Percentiles rank a stretch among this genome's conserved stretches.
phyloP scores from a whole-genome alignment of 2,329 filamentous ascomycete genomes.

The Emericellopsis atlantica region DNA sequence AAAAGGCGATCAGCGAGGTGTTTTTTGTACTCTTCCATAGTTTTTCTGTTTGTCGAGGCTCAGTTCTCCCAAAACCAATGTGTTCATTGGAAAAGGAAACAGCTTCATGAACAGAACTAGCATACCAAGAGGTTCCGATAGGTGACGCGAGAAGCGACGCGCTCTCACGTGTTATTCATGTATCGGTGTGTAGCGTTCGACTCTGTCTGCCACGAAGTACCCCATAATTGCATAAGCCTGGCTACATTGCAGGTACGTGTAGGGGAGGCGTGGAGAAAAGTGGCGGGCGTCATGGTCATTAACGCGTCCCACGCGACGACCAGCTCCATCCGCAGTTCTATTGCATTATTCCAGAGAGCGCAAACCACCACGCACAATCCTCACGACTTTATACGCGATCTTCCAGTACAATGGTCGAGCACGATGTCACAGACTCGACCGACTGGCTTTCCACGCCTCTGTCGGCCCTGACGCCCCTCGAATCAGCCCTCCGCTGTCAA shows the following conservation, averaged over 20 bases:
- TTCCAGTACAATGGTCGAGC: conserved; percentile 13
- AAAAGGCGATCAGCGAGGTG: conserved; percentile 67
- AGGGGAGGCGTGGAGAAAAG: too few relatives aligned
- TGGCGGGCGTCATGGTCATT: conserved; percentile 1
- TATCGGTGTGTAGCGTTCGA: too few relatives aligned
- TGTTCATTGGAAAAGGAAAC: background rate
- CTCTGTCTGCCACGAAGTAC: too few relatives aligned
- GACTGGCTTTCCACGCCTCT: conserved; percentile 71
- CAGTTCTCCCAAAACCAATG: background rate
- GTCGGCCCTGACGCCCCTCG: conserved; percentile 54
- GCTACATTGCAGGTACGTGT: background rate
- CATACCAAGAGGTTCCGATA: too few relatives aligned
- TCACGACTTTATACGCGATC: background rate
- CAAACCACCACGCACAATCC: background rate
- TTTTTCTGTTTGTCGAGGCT: background rate
- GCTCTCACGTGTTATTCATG: conserved; percentile 18
- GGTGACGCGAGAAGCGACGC: conserved; percentile 12
- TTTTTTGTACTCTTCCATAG: conserved; percentile 52
- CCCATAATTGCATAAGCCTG: background rate
- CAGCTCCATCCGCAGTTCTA: background rate
- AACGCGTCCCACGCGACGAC: conserved; percentile 3
- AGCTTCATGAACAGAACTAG: background rate
- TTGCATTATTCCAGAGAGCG: background rate
- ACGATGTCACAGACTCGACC: conserved; percentile 59
- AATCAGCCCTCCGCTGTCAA: conserved; percentile 82